Base-by-base conservation (phyloP, 1,139 yeast species). In the Hansenula lynferdii region DNA sequence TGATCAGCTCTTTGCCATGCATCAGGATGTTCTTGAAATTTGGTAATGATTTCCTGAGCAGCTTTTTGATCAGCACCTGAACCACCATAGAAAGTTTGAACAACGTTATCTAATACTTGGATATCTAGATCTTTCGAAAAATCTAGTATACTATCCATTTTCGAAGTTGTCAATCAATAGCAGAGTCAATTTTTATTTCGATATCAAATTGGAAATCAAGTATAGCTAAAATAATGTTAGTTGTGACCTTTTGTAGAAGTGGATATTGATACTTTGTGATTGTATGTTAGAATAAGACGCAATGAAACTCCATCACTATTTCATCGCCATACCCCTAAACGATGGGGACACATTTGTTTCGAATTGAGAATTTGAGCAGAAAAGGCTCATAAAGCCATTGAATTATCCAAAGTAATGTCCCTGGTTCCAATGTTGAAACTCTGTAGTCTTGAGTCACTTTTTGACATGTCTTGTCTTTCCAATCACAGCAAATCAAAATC, bases 1-100 rank as follows among this genome's bases (percentile, higher is more conserved):
- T 84, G 80, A 56, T 92, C 97, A 23, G 96, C 94, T 43, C 85
- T 77, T 51, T 85, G 87, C 99, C 99, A 92, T 24, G 97, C 84
- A 51, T 92, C 96, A 3, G 94, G 94, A 61, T 89, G 84, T 47
- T 89, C 96, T 63, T 94, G 97, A 60, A 92, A 90, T 64, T 81
- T 82, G 35, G 92, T 89, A 57, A 92, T 73, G 6, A 89, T 72
- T 35, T 72, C 70, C 62, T 87, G 97, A 11, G 99, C 98, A 47
- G 75, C 72, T 51, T 81, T 82, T 54, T 90, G 95, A 50, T 77
- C 85, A 15, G 75, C 70, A 22, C 96, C 96, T 9, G 85, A 72
- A 8, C 95, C 95, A 46, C 74, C 75, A 62, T 83, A 92, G 60
- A 92, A 87, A n/a, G 94, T 75, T 42, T 80, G 85, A 32, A 92